These are phyloP conservation scores for Aurinia saxatilis DNA, from an alignment of 345 rosid genomes.

Conservation along the genomic window DNA sequence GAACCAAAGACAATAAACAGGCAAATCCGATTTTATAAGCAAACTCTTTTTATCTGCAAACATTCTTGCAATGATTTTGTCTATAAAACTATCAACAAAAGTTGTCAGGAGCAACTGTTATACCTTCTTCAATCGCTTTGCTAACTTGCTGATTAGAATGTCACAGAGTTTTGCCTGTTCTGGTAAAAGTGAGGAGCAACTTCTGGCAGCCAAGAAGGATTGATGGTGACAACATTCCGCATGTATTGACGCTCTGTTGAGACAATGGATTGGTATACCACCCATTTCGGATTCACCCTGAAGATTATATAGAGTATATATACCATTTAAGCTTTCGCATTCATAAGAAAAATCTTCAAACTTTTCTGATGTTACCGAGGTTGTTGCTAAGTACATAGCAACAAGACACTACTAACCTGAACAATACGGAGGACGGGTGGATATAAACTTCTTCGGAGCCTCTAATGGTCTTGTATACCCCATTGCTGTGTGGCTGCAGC, in stretches of 20 bases:
- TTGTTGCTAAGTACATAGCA: neutral
- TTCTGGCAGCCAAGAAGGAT: slow-evolving; percentile 78
- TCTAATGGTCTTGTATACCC: slow-evolving; percentile 79
- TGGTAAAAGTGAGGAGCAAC: slow-evolving; percentile 80
- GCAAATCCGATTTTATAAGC: slow-evolving; percentile 14
- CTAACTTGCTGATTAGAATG: slow-evolving; percentile 10
- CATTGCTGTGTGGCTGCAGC: slow-evolving; percentile 62
- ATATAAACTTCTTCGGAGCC: slow-evolving; percentile 85
- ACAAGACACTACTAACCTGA: slow-evolving; percentile 51
- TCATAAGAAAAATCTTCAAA: neutral
- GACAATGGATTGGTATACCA: slow-evolving; percentile 70
- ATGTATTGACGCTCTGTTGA: slow-evolving; percentile 85
- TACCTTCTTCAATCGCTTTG: neutral
- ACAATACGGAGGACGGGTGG: slow-evolving; percentile 86
- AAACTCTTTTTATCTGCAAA: neutral
- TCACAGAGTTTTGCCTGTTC: slow-evolving; percentile 31
- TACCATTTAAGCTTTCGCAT: neutral
- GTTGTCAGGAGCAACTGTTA: neutral
- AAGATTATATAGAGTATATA: slow-evolving; percentile 3
- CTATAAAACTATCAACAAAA: neutral
- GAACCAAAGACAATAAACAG: slow-evolving; percentile 11
- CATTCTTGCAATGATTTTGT: neutral
- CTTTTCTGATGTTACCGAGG: neutral
- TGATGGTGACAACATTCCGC: slow-evolving; percentile 72
- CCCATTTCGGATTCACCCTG: slow-evolving; percentile 96